These are phyloP conservation scores for Eremothecium sinecaudum DNA, from an alignment of 1,139 yeast genomes.

Conservation along the genomic window DNA sequence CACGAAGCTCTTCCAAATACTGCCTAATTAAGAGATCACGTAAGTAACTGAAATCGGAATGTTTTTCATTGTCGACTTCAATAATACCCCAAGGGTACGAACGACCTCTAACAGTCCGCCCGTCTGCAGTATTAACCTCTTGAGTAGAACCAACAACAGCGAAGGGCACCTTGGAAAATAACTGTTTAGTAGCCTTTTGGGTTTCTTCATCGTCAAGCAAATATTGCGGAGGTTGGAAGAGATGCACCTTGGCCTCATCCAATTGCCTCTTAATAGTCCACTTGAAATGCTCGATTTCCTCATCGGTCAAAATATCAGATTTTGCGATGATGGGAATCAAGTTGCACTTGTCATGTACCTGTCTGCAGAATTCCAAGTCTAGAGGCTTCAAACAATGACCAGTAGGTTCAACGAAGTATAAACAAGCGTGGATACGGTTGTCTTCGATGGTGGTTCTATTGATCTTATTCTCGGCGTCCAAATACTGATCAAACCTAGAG, in stretches of 20 bases:
- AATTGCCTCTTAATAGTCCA: constrained; percentile 68
- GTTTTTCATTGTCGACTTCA: constrained; percentile 91
- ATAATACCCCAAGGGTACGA: constrained; percentile 96
- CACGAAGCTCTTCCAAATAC: constrained; percentile 90
- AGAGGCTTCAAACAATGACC: constrained; percentile 87
- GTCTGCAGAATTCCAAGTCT: constrained; percentile 83
- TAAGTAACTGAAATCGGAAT: constrained; percentile 85
- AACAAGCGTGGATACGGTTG: constrained; percentile 75
- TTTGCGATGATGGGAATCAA: constrained; percentile 92
- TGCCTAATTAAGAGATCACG: constrained; percentile 85
- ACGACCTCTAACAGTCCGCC: constrained; percentile 83
- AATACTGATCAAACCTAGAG: constrained; percentile 71
- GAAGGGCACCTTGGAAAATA: constrained; percentile 72
- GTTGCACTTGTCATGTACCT: constrained; percentile 84
- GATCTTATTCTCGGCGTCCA: constrained; percentile 84
- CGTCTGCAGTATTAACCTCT: constrained; percentile 64
- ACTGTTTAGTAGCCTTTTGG: constrained; percentile 50
- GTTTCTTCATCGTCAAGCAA: constrained; percentile 87
- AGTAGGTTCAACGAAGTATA: constrained; percentile 88
- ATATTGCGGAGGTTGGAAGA: constrained; percentile 71
- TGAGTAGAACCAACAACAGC: constrained; percentile 89
- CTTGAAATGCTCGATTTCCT: constrained; percentile 72
- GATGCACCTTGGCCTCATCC: constrained; percentile 60
- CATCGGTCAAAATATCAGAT: constrained; percentile 86
- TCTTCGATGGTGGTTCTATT: constrained; percentile 67